Base-by-base conservation (phyloP, 2,329 filamentous ascomycete species). In the Verticillium zaregamsianum region DNA sequence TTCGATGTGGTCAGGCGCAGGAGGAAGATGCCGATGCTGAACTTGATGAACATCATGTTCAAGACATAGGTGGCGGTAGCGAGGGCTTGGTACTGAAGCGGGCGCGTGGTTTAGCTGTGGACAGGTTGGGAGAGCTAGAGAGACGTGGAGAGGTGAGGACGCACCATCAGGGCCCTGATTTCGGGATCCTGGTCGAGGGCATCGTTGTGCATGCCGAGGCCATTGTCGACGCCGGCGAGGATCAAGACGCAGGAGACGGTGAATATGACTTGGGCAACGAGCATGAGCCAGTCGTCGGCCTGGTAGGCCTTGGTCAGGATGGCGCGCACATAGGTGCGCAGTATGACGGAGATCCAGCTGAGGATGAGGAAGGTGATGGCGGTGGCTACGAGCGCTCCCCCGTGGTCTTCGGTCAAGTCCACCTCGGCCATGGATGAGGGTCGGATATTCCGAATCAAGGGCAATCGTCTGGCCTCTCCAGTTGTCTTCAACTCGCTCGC, bases 31-130 rank as follows among this genome's bases (percentile, higher is more conserved):
- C 78, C 80, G 57, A 85, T 84, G 70, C 82, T 82, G 58, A 85
- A 71, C 70, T 86, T 86, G 71, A 84, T 79, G 63, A 85, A 79
- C 76, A 84, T 79, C 82, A 86, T 85, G 63, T 82, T 76, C 11
- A 79, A 64, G 55, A 85, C 72, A 61, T 84, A 84, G 2, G 78
- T 78, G 7, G 77, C 79, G 1, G 81, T 81, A 12, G 80, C 79
- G 33, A 84, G 66, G 28, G 82, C 79, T 73, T 84, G 82, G 72
- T 78, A 84, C 77, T 82, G 45, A 37, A 55, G 52, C 11, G 8
- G 15, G 49, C n/a, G n/a, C 3, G 20, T 37, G 7, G n/a, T 40
- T 57, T 37, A 57, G 37, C n/a, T 17, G 14, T 31, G 15, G 15
- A 25, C 3, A 9, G 25, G 17, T 39, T 8, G 49, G 54, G n/a